phyloP scores from a whole-genome alignment of 768 basidiomycete species.

The Suillus cothurnatus region DNA sequence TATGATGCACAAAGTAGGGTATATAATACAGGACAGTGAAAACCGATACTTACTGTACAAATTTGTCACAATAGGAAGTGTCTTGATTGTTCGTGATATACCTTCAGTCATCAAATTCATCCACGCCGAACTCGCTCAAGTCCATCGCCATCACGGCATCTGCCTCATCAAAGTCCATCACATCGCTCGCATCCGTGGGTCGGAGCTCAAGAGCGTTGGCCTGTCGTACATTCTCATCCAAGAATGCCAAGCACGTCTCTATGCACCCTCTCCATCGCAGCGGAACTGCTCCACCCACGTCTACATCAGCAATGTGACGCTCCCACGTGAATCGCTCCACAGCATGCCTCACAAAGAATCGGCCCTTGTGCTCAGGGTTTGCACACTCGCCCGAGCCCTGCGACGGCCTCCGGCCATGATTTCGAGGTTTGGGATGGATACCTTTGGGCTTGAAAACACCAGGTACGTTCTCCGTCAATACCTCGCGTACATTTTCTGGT shows the following conservation, averaged over 20 bases:
- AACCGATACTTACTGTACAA: not conserved
- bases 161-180: conserved; percentile 17
- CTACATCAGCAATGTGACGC: conserved; percentile 47
- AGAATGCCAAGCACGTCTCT: conserved; percentile 62
- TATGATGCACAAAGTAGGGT: not conserved
- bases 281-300: conserved; percentile 57
- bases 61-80: not conserved
- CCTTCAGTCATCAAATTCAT: conserved; percentile 29
- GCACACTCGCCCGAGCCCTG: conserved; percentile 52
- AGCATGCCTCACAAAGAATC: conserved; percentile 54
- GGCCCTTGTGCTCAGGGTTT: conserved; percentile 32
- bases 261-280: conserved; percentile 71
- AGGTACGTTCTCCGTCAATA: conserved; percentile 31
- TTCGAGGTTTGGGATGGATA: conserved; percentile 16
- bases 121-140: conserved; percentile 24
- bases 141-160: conserved; percentile 25
- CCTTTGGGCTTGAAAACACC: conserved; percentile 20
- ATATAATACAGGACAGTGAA: not conserved
- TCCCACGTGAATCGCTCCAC: conserved; percentile 75
- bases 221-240: conserved; percentile 33
- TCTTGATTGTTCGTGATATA: not conserved
- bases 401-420: conserved; percentile 10
- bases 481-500: conserved; percentile 26
- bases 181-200: not conserved
- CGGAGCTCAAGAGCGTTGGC: not conserved